Evolutionary conservation across 2,329 filamentous ascomycete species (phyloP), one percentile per base, ranked within the genome.

Genomic region (Pyrenophora graminea): DNA sequence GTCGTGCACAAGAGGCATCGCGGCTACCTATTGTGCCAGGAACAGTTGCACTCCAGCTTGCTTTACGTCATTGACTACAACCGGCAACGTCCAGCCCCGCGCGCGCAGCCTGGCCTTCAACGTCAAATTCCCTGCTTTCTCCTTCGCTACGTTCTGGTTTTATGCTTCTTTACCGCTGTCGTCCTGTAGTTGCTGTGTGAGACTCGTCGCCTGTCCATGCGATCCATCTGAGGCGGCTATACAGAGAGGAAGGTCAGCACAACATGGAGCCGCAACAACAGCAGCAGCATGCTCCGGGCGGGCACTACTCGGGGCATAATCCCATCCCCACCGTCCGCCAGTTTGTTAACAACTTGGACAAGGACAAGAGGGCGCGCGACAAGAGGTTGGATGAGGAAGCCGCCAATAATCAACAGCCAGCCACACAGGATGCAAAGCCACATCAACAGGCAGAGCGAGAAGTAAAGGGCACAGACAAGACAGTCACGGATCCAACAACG

Each of bases 291-390:
- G 72, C 73, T 8, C 82, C 82, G 17, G 85, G 89, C 4, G 77
- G 76, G 65, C 88, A 91, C 70, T 97, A 95, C 79, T 93, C 89
- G 25, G 91, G 87, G 44, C 75, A 74, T 52, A 96, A 96, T 72
- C 89, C 89, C 19, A 85, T 97, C 45, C 93, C 93, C 6, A 96
- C 91, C 48, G 88, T 97, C 60, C 86, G 88, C 68, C 84, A 93
- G 71, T 95, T 96, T 60, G 82, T 96, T 60, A 82, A 89, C 45
- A 83, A 83, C 58, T 80, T 97, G 31, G 92, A 96, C 72, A 79
- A 76, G 45, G 86, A 95, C 61, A 96, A 96, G 77, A 85, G 82
- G 63, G 77, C 87, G 7, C 83, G 91, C 61, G 90, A 96, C 73
- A 80, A 81, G 49, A 77, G 82, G 57, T 85, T 96, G 54, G 88